Evolutionary conservation across 1,284 basidiomycete species (phyloP).

Genomic region (Apiotrichum mycotoxinovorans): DNA sequence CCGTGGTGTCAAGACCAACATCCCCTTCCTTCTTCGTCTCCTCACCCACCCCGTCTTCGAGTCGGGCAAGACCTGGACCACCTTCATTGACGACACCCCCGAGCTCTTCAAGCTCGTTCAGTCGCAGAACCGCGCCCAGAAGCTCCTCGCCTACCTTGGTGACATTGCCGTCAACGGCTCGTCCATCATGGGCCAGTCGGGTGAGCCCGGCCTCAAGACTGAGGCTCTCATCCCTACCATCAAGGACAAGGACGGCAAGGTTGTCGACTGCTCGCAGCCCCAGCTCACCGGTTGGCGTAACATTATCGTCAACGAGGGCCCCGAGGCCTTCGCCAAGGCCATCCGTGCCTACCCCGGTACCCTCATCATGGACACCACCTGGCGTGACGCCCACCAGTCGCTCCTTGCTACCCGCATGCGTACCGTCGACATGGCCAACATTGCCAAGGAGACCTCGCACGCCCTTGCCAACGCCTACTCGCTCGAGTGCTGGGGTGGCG

Average conservation of each 20-base stretch:
- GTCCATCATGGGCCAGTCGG: slow-evolving; percentile 70
- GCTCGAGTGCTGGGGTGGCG: slow-evolving; percentile 99
- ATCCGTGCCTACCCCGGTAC: slow-evolving; percentile 94
- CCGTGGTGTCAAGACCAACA: slow-evolving; percentile 99
- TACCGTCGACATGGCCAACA: slow-evolving; percentile 97
- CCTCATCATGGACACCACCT: slow-evolving; percentile 97
- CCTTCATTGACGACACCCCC: slow-evolving; percentile 98
- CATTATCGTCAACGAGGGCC: slow-evolving; percentile 97
- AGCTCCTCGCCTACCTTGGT: slow-evolving; percentile 92
- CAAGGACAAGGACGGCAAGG: slow-evolving; percentile 68
- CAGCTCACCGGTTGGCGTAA: slow-evolving; percentile 94
- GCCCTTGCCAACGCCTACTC: slow-evolving; percentile 94
- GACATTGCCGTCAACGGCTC: slow-evolving; percentile 97
- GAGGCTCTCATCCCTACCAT: slow-evolving; percentile 84
- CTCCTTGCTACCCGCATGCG: slow-evolving; percentile 93
- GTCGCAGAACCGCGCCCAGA: slow-evolving; percentile 97
- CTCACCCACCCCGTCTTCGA: slow-evolving; percentile 98
- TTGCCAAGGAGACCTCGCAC: slow-evolving; percentile 95
- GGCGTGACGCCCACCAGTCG: slow-evolving; percentile 99
- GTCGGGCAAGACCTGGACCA: slow-evolving; percentile 96
- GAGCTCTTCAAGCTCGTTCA: slow-evolving; percentile 98
- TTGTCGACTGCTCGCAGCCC: slow-evolving; percentile 75
- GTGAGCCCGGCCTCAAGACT: slow-evolving; percentile 90
- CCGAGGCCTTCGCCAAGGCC: slow-evolving; percentile 97
- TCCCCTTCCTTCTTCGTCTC: slow-evolving; percentile 97